A percentile compares a stretch with the other conserved stretches of the same genome.
phyloP scores from a whole-genome alignment of 495 filamentous ascomycete species.

The Hypoxylon lenormandii region DNA sequence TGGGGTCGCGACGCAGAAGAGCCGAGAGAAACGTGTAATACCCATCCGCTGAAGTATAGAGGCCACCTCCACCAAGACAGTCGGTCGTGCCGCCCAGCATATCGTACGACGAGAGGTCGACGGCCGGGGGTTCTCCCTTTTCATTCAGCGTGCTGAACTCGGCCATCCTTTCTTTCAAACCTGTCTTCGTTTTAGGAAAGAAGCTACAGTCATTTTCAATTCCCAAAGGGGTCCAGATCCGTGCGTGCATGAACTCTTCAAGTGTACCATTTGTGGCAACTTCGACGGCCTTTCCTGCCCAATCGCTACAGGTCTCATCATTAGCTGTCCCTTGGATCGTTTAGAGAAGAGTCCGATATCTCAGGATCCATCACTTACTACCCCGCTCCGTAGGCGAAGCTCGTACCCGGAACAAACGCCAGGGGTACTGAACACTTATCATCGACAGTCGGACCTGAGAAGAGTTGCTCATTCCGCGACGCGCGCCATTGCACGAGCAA shows the following conservation, averaged over 20 bases:
- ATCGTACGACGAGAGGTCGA: conserved; percentile 36
- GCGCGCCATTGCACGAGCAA: conserved; percentile 53
- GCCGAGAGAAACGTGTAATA: conserved; percentile 66
- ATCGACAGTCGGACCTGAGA: conserved; percentile 28
- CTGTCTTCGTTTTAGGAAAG: conserved; percentile 38
- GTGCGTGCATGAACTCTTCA: conserved; percentile 38
- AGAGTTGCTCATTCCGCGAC: conserved; percentile 27
- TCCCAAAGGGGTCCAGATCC: conserved; percentile 39
- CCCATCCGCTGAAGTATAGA: conserved; percentile 60
- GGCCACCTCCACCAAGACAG: conserved; percentile 68
- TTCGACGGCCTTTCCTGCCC: conserved; percentile 63
- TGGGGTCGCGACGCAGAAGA: conserved; percentile 58
- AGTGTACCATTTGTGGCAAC: conserved; percentile 48
- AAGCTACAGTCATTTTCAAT: conserved; percentile 47
- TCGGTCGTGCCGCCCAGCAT: conserved; percentile 43
- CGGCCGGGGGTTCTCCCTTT: conserved; percentile 35
- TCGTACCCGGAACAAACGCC: conserved; percentile 60
- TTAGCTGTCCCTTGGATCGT: conserved; percentile 4
- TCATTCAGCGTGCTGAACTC: conserved; percentile 45
- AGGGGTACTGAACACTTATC: conserved; percentile 56
- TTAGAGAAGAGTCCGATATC: too few species aligned
- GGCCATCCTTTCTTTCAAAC: conserved; percentile 43
- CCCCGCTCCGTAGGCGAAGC: conserved; percentile 37
- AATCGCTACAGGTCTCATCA: conserved; percentile 63
- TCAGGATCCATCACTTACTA: too few species aligned